Conservation (phyloP, 176 grass and related monocot species). For the Otatea glauca region DNA sequence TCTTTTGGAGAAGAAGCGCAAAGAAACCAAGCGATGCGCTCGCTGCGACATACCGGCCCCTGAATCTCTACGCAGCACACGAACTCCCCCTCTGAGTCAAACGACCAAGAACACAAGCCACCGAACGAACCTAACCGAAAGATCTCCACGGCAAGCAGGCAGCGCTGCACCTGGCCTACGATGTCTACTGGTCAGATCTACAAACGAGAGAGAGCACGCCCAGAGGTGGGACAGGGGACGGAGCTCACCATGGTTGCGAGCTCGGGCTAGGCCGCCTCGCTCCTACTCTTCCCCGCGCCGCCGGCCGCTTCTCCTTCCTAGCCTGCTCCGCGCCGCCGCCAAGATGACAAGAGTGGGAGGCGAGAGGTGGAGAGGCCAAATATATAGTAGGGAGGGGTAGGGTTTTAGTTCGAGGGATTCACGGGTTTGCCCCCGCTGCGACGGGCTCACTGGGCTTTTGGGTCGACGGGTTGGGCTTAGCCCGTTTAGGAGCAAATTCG, state of each 20-base stretch:
- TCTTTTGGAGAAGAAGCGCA: too few relatives aligned
- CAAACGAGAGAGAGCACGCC: neutral
- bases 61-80: neutral
- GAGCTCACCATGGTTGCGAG: conserved; percentile 46
- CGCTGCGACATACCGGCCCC: neutral
- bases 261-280: conserved; percentile 5
- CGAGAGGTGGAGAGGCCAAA: neutral
- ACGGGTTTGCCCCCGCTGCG: neutral
- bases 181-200: neutral
- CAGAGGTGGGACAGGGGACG: neutral
- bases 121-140: neutral
- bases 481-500: neutral
- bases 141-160: neutral
- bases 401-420: conserved; percentile 37
- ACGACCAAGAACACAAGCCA: neutral
- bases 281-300: conserved; percentile 3
- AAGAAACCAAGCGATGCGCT: neutral
- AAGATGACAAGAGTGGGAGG: conserved; percentile 23
- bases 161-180: too few relatives aligned
- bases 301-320: conserved; percentile 16
- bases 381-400: conserved; percentile 34
- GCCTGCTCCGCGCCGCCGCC: conserved; percentile 35
- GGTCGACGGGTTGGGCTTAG: neutral
- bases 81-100: neutral
- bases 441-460: neutral